Base-by-base conservation (phyloP, 257 asterid genomes). In the Solanum chmielewskii region DNA sequence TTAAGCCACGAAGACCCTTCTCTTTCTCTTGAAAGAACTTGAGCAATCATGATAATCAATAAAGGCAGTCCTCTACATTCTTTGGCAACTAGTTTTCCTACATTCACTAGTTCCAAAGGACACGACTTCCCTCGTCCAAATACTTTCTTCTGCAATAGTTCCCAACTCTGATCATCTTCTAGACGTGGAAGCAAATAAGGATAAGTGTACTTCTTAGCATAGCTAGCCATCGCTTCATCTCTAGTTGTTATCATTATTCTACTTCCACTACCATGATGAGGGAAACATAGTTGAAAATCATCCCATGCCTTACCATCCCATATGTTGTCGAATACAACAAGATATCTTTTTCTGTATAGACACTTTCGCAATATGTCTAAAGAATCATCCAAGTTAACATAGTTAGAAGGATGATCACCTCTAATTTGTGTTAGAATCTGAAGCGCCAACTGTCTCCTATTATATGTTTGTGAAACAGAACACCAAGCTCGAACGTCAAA, bases 211-310 rank as follows among this genome's bases (percentile, higher is more conserved):
- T 0, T 0, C 16, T 5, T 27, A 0, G 2, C 0, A 14, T 23
- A 9, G 0, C 0, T 3, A n/a, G 88, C 56, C 25, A 86, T 0
- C 1, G 0, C 33, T 45, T 5, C 1, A 49, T 49, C 0, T 5
- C 77, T 33, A 8, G 90, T 86, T 7, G 89, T 90, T n/a, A 90
- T 3, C 52, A 90, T 45, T 69, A 90, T 33, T 90, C 87, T 86
- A 35, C 92, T 89, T 33, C 85, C 37, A 12, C 6, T 0, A 6
- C 0, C 0, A 18, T 1, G 0, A 59, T 70, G 0, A 9, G 82
- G 90, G 9, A 88, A 76, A 88, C 42, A 83, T n/a, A 0, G 0
- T 76, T 1, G 1, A 47, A 90, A 29, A 0, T 15, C 11, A 14
- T 84, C 3, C 88, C 87, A 89, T n/a, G 42, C 89, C 9, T 14